A percentile compares a stretch with the other conserved stretches of the same genome.
Evolutionary conservation across 768 basidiomycete species (phyloP).

Genomic region (Porphyrellus cyaneotinctus): DNA sequence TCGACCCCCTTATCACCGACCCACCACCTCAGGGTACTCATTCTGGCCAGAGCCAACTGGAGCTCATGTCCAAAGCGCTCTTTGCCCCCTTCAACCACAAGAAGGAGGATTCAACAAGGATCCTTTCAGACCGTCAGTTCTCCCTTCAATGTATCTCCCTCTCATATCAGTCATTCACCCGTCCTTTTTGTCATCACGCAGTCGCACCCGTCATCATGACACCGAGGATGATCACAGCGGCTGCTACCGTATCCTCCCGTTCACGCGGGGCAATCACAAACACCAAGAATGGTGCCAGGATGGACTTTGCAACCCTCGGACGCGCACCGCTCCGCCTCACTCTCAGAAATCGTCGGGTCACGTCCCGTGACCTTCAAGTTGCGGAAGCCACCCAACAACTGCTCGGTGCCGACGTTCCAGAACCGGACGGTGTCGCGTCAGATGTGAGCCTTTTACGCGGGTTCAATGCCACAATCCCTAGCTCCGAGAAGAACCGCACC

Average conservation of each 20-base stretch:
- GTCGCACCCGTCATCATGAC: conserved; percentile 92
- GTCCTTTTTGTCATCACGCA: conserved; percentile 18
- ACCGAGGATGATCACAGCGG: conserved; percentile 71
- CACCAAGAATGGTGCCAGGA: conserved; percentile 30
- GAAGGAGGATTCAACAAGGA: conserved; percentile 65
- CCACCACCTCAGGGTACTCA: background rate
- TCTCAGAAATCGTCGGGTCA: conserved; percentile 61
- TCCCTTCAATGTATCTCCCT: background rate
- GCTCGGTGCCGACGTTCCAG: conserved; percentile 66
- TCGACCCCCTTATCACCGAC: background rate
- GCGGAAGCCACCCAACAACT: conserved; percentile 79
- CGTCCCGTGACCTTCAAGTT: conserved; percentile 80
- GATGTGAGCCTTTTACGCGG: conserved; percentile 83
- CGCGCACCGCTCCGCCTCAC: conserved; percentile 72
- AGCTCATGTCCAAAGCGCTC: conserved; percentile 64
- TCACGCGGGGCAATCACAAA: conserved; percentile 34
- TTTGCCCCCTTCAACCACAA: conserved; percentile 58
- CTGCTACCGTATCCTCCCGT: conserved; percentile 63
- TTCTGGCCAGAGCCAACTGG: conserved; percentile 45
- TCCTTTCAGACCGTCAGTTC: conserved; percentile 69
- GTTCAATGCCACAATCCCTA: conserved; percentile 93
- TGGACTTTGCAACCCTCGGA: conserved; percentile 77
- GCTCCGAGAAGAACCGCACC: conserved; percentile 72
- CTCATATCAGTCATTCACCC: background rate
- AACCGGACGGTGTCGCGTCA: conserved; percentile 63